Percentiles rank a stretch among this genome's conserved stretches.
Evolutionary conservation across 2,329 filamentous ascomycete species (phyloP).

Genomic region (Pseudovirgaria hyperparasitica): DNA sequence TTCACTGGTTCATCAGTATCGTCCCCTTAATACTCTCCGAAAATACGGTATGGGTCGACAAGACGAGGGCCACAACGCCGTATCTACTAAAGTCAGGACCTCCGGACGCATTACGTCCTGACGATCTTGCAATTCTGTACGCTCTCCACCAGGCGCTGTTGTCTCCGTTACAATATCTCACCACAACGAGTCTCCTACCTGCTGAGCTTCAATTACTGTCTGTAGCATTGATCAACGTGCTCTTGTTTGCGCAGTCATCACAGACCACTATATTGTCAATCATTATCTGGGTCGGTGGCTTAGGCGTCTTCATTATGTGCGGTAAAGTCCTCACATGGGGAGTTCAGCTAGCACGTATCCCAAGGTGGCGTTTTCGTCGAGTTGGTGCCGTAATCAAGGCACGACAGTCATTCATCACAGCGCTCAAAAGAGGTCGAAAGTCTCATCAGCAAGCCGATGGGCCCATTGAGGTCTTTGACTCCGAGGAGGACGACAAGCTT

Average conservation of each 20-base stretch:
- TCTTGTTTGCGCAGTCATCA: slow-evolving; percentile 59
- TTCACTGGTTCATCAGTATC: slow-evolving; percentile 72
- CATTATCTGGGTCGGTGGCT: slow-evolving; percentile 47
- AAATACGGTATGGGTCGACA: slow-evolving; percentile 25
- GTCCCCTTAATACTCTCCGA: slow-evolving; percentile 50
- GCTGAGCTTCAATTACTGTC: slow-evolving; percentile 84
- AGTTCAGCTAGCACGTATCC: slow-evolving; percentile 73
- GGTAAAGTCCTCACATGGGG: slow-evolving; percentile 68
- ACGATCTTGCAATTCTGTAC: slow-evolving; percentile 56
- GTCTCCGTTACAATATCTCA: slow-evolving; percentile 62
- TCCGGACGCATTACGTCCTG: slow-evolving; percentile 33
- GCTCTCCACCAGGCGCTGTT: slow-evolving; percentile 72
- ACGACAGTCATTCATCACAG: slow-evolving; percentile 30
- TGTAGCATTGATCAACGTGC: slow-evolving; percentile 65
- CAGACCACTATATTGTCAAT: slow-evolving; percentile 31
- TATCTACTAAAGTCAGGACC: slow-evolving; percentile 22
- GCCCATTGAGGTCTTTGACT: slow-evolving; percentile 17
- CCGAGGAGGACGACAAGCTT: slow-evolving; percentile 35
- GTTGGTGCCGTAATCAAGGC: slow-evolving; percentile 31
- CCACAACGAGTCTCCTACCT: slow-evolving; percentile 75
- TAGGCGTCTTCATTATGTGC: slow-evolving; percentile 62
- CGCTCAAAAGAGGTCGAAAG: slow-evolving; percentile 19
- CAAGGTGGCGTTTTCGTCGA: slow-evolving; percentile 76
- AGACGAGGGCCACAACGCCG: slow-evolving; percentile 17
- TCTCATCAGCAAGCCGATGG: slow-evolving; percentile 10